Percentiles rank a stretch among this genome's conserved stretches.
Evolutionary conservation across 805 yeast species (phyloP).

Genomic region (Debaryomyces maramus): DNA sequence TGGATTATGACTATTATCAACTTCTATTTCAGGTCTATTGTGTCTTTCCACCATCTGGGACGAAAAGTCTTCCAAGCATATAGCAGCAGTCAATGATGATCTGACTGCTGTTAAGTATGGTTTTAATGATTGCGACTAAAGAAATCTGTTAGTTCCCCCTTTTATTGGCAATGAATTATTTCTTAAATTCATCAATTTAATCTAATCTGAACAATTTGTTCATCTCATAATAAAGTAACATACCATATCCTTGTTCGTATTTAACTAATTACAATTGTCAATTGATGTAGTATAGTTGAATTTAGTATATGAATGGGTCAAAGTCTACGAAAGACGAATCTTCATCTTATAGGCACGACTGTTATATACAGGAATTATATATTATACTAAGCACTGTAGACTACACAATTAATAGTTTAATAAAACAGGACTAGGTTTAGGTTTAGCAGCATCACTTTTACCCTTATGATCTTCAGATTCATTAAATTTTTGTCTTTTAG

Average conservation of each 20-base stretch:
- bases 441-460: not conserved
- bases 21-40: slow-evolving; percentile 95
- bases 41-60: slow-evolving; percentile 96
- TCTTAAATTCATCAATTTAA: no score
- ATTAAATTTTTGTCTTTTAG: slow-evolving; percentile 12
- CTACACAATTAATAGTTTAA: slow-evolving; percentile 9
- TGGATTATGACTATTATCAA: slow-evolving; percentile 64
- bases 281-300: no score
- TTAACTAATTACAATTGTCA: no score
- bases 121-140: slow-evolving; percentile 93
- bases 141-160: not conserved
- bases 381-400: not conserved
- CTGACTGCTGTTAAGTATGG: slow-evolving; percentile 95
- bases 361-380: not conserved
- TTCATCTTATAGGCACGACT: slow-evolving; percentile 1
- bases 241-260: no score
- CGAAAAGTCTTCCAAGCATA: slow-evolving; percentile 89
- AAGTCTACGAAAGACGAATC: no score
- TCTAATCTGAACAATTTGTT: not conserved
- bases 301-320: no score
- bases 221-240: no score
- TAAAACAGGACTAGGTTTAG: slow-evolving; percentile 9
- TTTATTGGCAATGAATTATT: no score
- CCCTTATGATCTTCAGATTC: slow-evolving; percentile 1
- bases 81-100: slow-evolving; percentile 87